A percentile compares a stretch with the other conserved stretches of the same genome.
phyloP scores from a whole-genome alignment of 164 flowering plant species.

The Amborella trichopoda region DNA sequence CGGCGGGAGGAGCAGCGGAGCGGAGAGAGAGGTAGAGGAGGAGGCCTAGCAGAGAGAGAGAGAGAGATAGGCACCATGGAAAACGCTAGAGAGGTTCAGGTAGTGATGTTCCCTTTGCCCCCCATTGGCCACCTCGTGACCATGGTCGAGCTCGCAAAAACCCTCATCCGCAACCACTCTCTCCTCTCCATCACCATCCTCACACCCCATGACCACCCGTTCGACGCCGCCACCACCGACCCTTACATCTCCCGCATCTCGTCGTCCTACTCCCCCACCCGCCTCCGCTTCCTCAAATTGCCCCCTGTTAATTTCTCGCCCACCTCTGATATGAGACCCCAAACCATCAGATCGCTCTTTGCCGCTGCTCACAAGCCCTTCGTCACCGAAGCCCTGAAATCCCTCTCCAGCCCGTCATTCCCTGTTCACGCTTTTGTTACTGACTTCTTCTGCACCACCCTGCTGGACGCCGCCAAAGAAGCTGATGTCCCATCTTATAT shows the following conservation, averaged over 20 bases:
- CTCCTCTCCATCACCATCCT: neutral
- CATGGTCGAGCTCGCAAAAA: neutral
- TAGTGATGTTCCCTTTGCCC: neutral
- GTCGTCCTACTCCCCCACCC: neutral
- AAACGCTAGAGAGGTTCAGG: too few species aligned
- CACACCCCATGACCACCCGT: neutral
- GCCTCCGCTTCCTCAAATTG: constrained; percentile 1
- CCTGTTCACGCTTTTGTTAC: neutral
- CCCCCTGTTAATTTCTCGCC: neutral
- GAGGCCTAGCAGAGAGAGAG: too few species aligned
- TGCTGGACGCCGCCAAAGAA: constrained; percentile 7
- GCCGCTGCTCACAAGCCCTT: neutral
- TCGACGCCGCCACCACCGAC: neutral
- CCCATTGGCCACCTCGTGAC: neutral
- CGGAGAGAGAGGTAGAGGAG: too few species aligned
- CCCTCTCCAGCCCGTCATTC: neutral
- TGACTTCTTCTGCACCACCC: constrained; percentile 1
- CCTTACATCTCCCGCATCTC: neutral
- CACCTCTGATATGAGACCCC: neutral
- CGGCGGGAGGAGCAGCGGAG: too few species aligned
- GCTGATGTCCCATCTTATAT: constrained; percentile 1
- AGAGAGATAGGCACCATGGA: too few species aligned
- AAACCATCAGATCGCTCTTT: neutral
- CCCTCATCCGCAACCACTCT: neutral
- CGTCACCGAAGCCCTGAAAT: neutral